Evolutionary conservation across 306 rosid genomes (phyloP), one percentile per base, ranked within the genome.

Genomic region (Malus sylvestris): DNA sequence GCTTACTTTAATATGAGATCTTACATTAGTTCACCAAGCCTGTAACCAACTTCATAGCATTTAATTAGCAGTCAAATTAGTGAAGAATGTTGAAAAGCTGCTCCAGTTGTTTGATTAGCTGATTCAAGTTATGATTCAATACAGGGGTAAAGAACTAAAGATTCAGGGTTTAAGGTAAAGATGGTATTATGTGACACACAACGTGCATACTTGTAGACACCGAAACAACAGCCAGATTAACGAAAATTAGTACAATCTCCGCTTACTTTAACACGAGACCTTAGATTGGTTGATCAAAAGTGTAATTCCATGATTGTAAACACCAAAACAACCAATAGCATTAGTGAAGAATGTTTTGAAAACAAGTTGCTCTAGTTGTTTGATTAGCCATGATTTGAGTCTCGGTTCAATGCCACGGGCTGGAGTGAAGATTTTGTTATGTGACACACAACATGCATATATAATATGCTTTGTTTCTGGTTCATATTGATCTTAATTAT

Each of bases 401-500:
- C 16, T 49, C 55, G 20, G 13, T 49, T 49, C 55, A 49, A 49
- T 49, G 55, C 55, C 20, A 15, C 2, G 20, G 45, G 45, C 11
- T 9, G 45, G 55, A 18, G 20, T 49, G 55, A 9, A 57, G 61
- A 57, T n/a, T n/a, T 57, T 20, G 29, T 60, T 40, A 29, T 22
- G 29, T 22, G 68, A 32, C 69, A 33, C 69, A 18, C 68, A 3
- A 65, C 69, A 63, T 63, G 23, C 66, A 72, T 72, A 53, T 13
- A 23, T 11, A 63, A 74, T 60, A 74, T 74, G 78, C 45, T 18
- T 27, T 74, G 78, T 44, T 42, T 74, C 60, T 74, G 69, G 69
- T 73, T 42, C n/a, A 61, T 18, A 73, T 60, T 5, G 10, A 61
- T 74, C 8, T 27, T 18, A 61, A 63, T 63, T 58, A 11, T 7